phyloP scores from a whole-genome alignment of 306 rosid species.

The Luffa acutangula region DNA sequence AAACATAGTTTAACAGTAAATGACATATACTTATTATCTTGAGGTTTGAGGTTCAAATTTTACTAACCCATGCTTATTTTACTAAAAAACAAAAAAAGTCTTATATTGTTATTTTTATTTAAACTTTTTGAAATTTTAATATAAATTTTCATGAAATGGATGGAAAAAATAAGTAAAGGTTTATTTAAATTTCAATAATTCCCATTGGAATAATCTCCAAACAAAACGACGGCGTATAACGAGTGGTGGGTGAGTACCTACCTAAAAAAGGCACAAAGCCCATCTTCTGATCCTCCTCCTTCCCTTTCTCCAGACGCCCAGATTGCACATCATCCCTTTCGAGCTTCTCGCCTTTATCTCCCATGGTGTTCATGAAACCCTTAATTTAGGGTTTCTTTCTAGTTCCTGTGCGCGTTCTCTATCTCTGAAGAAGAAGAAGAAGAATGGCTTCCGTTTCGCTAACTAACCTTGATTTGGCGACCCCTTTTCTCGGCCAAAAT shows the following conservation, averaged over 20 bases:
- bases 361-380: conserved; percentile 16
- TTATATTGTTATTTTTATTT: too few species aligned
- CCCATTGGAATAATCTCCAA: not conserved
- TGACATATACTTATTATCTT: too few species aligned
- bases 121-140: too few species aligned
- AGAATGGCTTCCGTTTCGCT: conserved; percentile 47
- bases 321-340: not conserved
- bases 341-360: not conserved
- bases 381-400: conserved; percentile 23
- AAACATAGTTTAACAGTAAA: too few species aligned
- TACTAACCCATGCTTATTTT: too few species aligned
- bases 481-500: conserved; percentile 38
- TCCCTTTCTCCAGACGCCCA: not conserved
- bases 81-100: too few species aligned
- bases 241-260: not conserved
- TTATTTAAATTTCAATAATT: not conserved
- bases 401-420: not conserved
- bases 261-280: not conserved
- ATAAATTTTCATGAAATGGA: not conserved
- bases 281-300: not conserved
- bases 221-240: not conserved
- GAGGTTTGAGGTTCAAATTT: too few species aligned
- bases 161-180: not conserved
- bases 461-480: conserved; percentile 36
- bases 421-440: not conserved